These are phyloP conservation scores for Fagus crenata DNA, from an alignment of 306 rosid genomes.

Conservation along the genomic window DNA sequence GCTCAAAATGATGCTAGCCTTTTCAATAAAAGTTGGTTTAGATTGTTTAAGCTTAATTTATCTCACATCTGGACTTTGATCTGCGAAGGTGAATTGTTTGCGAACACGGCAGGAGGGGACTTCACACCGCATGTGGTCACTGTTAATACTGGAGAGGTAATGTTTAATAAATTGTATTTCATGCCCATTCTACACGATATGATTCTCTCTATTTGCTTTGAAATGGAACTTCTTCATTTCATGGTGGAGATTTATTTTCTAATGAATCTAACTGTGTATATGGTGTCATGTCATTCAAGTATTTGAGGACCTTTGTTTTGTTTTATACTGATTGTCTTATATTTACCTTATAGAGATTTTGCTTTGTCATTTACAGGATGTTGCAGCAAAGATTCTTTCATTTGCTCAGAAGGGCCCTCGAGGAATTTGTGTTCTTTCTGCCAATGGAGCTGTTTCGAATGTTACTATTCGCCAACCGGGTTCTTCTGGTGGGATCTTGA, in stretches of 20 bases:
- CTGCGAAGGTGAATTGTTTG: conserved; percentile 59
- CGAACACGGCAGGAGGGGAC: conserved; percentile 57
- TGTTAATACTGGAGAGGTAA: conserved; percentile 75
- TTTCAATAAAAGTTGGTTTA: background rate
- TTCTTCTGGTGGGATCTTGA: conserved; percentile 66
- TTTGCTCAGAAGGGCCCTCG: conserved; percentile 65
- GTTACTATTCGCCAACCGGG: conserved; percentile 74
- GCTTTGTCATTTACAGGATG: conserved; percentile 57
- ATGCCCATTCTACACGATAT: background rate
- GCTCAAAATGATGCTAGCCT: no score
- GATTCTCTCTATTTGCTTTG: no score
- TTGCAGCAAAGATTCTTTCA: conserved; percentile 65
- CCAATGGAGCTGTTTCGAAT: conserved; percentile 78
- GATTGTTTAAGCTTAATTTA: background rate
- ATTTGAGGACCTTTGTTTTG: background rate
- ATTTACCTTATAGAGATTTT: conserved; percentile 21
- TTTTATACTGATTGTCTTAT: conserved; percentile 24
- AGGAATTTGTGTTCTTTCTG: conserved; percentile 73
- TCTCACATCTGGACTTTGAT: conserved; percentile 36
- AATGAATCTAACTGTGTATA: no score
- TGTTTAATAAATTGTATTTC: background rate
- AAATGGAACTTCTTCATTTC: no score
- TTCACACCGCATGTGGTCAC: conserved; percentile 72
- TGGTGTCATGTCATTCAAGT: background rate
- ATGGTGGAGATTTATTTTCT: no score